Base-by-base conservation (phyloP, 345 rosid species). In the Lumnitzera racemosa region DNA sequence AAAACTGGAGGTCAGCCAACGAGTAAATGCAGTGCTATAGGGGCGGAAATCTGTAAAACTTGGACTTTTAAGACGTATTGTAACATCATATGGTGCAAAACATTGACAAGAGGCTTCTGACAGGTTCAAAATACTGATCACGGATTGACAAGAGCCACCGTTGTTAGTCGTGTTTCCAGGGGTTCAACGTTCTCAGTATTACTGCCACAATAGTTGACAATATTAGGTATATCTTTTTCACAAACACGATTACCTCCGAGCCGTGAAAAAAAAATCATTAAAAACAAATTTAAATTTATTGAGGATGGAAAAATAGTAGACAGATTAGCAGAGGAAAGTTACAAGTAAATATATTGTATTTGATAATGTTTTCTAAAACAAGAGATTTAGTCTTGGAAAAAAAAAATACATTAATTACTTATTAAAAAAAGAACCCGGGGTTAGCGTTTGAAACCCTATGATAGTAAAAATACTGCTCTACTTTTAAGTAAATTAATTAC, bases 201-300 rank as follows among this genome's bases (percentile, higher is more conserved):
- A 15, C 16, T 15, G 13, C 78, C 76, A 56, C 92, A 86, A 55
- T 79, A 77, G 15, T 54, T 50, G 57, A 47, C 66, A 51, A 81
- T 56, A 53, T 68, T 74, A 8, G 58, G 67, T 29, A 48, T 73
- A 51, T 74, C 76, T 58, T 66, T 68, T 65, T 61, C 24, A 59
- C 90, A 87, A 27, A 84, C 62, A 23, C 85, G 86, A 62, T 87
- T 87, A 6, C 79, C 90, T 24, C 64, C 59, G 57, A 87, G 90
- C 83, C 95, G 56, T 55, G 36, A n/a, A 43, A 74, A 49, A 4
- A n/a, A 20, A 11, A 41, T 13, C 58, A 13, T 15, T 7, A n/a
- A 4, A 9, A 20, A 29, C n/a, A 15, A 7, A 2, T 46, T 20
- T n/a, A n/a, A 43, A 55, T 54, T 53, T 66, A 70, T 16, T 57